These are phyloP conservation scores for Stromatinia cepivora DNA, from an alignment of 2,329 filamentous ascomycete species.

Conservation along the genomic window DNA sequence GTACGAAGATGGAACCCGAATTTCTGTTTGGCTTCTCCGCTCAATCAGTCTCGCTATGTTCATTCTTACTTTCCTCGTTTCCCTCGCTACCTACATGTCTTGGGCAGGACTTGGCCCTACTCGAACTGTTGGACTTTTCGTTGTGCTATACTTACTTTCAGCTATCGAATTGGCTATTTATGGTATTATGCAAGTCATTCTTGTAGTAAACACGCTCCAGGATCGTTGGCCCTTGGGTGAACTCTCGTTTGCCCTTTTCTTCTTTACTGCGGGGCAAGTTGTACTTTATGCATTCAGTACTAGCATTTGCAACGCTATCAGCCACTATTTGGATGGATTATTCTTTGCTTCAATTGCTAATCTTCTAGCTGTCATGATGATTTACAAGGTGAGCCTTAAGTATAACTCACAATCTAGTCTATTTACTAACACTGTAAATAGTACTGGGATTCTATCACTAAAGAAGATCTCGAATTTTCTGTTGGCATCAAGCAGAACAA, in stretches of 20 bases:
- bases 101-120: slow-evolving; percentile 84
- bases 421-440: slow-evolving; percentile 41
- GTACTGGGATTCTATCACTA: slow-evolving; percentile 99
- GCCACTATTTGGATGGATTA: slow-evolving; percentile 91
- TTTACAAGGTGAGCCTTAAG: slow-evolving; percentile 76
- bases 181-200: slow-evolving; percentile 79
- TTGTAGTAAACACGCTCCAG: slow-evolving; percentile 86
- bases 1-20: slow-evolving; percentile 92
- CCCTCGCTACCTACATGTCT: slow-evolving; percentile 87
- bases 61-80: slow-evolving; percentile 80
- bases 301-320: slow-evolving; percentile 77
- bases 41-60: slow-evolving; percentile 79
- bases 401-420: background rate
- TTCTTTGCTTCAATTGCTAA: slow-evolving; percentile 96
- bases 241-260: slow-evolving; percentile 85
- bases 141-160: slow-evolving; percentile 89
- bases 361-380: slow-evolving; percentile 95
- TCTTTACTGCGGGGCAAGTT: slow-evolving; percentile 90
- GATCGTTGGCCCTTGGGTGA: slow-evolving; percentile 95
- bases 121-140: slow-evolving; percentile 85
- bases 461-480: slow-evolving; percentile 96
- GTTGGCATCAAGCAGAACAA: slow-evolving; percentile 94
- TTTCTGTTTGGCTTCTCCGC: slow-evolving; percentile 91
- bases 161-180: slow-evolving; percentile 85
- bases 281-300: slow-evolving; percentile 87